phyloP scores from a whole-genome alignment of 2,329 filamentous ascomycete genomes.

The Ascocoryne sarcoides region DNA sequence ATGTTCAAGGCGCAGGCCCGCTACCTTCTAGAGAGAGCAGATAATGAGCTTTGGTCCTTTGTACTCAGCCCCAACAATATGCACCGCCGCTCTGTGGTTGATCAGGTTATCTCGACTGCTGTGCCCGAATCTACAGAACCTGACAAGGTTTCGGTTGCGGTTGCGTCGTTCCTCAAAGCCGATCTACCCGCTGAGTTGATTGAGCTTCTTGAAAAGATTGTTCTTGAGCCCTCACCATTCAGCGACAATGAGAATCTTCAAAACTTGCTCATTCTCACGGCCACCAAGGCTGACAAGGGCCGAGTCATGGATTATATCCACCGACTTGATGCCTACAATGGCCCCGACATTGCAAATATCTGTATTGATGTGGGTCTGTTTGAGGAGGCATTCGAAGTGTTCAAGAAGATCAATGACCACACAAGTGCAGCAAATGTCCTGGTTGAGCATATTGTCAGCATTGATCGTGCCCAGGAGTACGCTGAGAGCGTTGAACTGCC shows the following conservation, averaged over 20 bases:
- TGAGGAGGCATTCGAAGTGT: constrained; percentile 96
- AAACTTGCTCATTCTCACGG: constrained; percentile 92
- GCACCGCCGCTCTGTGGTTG: constrained; percentile 84
- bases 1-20: constrained; percentile 99
- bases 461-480: constrained; percentile 91
- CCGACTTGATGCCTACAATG: constrained; percentile 77
- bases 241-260: constrained; percentile 96
- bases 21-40: constrained; percentile 84
- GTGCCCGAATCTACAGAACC: constrained; percentile 90
- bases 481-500: constrained; percentile 89
- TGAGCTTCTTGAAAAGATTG: constrained; percentile 97
- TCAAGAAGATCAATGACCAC: constrained; percentile 94
- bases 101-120: constrained; percentile 92
- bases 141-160: constrained; percentile 87
- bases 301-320: constrained; percentile 96
- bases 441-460: constrained; percentile 94
- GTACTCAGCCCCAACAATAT: constrained; percentile 94
- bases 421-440: constrained; percentile 81
- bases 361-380: constrained; percentile 92
- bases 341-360: constrained; percentile 84
- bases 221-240: constrained; percentile 97
- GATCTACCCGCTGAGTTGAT: constrained; percentile 92
- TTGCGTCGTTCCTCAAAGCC: constrained; percentile 83
- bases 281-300: constrained; percentile 90
- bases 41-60: constrained; percentile 87